A percentile compares a stretch with the other conserved stretches of the same genome.
Conservation (phyloP, 768 basidiomycete species). For the Tremella fuciformis region DNA sequence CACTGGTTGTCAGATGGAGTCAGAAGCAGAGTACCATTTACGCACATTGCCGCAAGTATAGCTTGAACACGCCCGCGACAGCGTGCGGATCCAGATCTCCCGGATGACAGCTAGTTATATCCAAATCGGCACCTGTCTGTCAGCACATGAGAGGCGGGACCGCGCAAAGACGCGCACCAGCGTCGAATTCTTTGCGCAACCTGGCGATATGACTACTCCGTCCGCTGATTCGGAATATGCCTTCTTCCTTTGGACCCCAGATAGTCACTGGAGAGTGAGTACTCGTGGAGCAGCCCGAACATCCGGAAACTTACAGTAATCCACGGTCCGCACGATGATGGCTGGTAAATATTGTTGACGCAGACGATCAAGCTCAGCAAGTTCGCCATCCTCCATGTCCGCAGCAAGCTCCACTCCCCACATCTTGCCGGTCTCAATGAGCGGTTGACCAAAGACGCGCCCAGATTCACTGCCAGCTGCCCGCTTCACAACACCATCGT, state of each 20-base stretch:
- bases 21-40: constrained; percentile 16
- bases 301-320: constrained; percentile 41
- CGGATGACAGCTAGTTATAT: constrained; percentile 71
- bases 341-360: constrained; percentile 41
- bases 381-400: constrained; percentile 7
- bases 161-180: constrained; percentile 55
- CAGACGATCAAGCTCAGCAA: constrained; percentile 21
- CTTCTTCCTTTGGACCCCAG: constrained; percentile 51
- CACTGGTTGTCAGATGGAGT: constrained; percentile 57
- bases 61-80: constrained; percentile 87
- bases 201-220: constrained; percentile 74
- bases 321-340: constrained; percentile 42
- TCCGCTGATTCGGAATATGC: constrained; percentile 68
- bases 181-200: constrained; percentile 76
- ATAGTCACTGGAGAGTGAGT: constrained; percentile 28
- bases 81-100: constrained; percentile 92
- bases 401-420: constrained; percentile 34
- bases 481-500: constrained; percentile 18
- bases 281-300: constrained; percentile 5
- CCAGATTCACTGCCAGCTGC: constrained; percentile 17
- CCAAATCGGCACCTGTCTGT: constrained; percentile 72
- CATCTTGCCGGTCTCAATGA: constrained; percentile 30
- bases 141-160: constrained; percentile 8
- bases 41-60: constrained; percentile 87
- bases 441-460: constrained; percentile 43